Conservation (phyloP, 495 filamentous ascomycete species). For the Penicillium paxilli region DNA sequence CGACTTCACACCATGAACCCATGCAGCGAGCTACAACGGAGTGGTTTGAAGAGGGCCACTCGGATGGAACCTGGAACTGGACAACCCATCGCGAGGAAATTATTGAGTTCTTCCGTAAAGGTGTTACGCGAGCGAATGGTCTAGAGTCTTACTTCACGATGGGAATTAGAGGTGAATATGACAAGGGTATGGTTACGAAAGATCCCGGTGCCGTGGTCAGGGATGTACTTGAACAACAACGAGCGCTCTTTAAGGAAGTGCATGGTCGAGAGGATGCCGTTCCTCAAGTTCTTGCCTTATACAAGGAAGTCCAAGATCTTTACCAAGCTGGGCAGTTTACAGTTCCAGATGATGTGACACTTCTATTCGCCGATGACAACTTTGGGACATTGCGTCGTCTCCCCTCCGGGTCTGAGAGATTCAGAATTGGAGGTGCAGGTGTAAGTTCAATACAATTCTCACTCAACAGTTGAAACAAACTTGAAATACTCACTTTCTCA, state of each 20-base stretch:
- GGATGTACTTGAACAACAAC: slow-evolving; percentile 58
- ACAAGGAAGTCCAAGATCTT: slow-evolving; percentile 71
- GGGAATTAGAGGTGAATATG: slow-evolving; percentile 72
- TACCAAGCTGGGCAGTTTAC: slow-evolving; percentile 58
- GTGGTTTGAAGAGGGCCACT: slow-evolving; percentile 53
- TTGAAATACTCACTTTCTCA: neutral
- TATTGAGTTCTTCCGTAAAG: slow-evolving; percentile 65
- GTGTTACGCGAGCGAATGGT: slow-evolving; percentile 60
- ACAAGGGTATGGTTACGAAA: slow-evolving; percentile 57
- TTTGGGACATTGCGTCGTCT: slow-evolving; percentile 69
- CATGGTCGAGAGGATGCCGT: slow-evolving; percentile 55
- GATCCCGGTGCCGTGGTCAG: slow-evolving; percentile 59
- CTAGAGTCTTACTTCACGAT: slow-evolving; percentile 68
- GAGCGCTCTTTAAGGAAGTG: slow-evolving; percentile 53
- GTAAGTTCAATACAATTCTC: slow-evolving; percentile 12
- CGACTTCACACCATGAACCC: slow-evolving; percentile 72
- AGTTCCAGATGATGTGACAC: slow-evolving; percentile 71
- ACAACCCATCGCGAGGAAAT: slow-evolving; percentile 65
- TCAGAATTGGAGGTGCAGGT: slow-evolving; percentile 65
- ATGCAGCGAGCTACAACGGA: slow-evolving; percentile 73
- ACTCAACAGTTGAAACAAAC: neutral
- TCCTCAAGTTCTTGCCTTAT: slow-evolving; percentile 72
- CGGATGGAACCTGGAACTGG: slow-evolving; percentile 64
- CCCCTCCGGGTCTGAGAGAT: slow-evolving; percentile 60
- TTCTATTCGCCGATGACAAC: slow-evolving; percentile 78